phyloP scores from a whole-genome alignment of 805 yeast species.

The Spathaspora sp. region DNA sequence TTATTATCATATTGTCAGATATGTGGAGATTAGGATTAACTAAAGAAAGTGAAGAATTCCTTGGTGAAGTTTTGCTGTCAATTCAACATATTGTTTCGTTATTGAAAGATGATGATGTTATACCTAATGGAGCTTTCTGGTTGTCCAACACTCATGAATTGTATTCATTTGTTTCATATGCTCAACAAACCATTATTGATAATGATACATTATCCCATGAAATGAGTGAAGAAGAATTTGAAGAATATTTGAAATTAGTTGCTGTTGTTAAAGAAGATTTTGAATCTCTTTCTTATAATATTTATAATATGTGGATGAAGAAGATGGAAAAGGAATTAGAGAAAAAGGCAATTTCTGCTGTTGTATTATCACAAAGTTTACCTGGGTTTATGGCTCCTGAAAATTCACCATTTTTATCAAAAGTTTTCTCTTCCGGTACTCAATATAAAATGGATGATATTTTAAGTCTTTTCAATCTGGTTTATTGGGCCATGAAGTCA shows the following conservation, averaged over 20 bases:
- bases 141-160: conserved; percentile 93
- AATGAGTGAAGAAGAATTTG: conserved; percentile 86
- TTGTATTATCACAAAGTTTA: conserved; percentile 87
- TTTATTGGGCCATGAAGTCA: conserved; percentile 89
- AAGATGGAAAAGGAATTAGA: conserved; percentile 87
- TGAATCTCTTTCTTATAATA: conserved; percentile 87
- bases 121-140: conserved; percentile 96
- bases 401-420: conserved; percentile 73
- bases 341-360: conserved; percentile 92
- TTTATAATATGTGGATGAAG: conserved; percentile 96
- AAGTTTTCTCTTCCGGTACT: conserved; percentile 68
- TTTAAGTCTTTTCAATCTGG: conserved; percentile 80
- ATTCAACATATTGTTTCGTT: conserved; percentile 80
- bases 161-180: conserved; percentile 90
- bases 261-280: conserved; percentile 92
- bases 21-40: conserved; percentile 98
- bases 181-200: conserved; percentile 85
- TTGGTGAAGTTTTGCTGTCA: conserved; percentile 83
- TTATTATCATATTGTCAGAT: conserved; percentile 87
- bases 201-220: conserved; percentile 76
- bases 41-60: conserved; percentile 82
- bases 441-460: conserved; percentile 93
- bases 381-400: conserved; percentile 95
- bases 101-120: conserved; percentile 81
- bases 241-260: conserved; percentile 83